These are phyloP conservation scores for Suillus lakei DNA, from an alignment of 768 basidiomycete genomes.

Conservation along the genomic window DNA sequence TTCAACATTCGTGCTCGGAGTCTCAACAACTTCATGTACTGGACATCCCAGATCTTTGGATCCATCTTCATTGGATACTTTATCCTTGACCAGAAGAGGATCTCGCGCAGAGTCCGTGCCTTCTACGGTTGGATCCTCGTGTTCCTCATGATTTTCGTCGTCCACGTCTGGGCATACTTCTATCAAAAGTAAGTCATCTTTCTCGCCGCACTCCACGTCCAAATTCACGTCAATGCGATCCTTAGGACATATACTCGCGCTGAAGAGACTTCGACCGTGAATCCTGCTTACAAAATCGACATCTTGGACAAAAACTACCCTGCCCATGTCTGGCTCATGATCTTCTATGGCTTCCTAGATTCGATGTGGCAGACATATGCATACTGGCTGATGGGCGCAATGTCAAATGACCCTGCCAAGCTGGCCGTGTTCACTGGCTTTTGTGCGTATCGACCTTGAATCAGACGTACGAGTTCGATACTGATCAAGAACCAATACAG, in stretches of 20 bases:
- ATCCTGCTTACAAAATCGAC: constrained; percentile 55
- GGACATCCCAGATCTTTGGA: constrained; percentile 78
- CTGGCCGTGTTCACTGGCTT: constrained; percentile 84
- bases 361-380: constrained; percentile 86
- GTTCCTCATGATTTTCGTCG: constrained; percentile 64
- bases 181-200: constrained; percentile 64
- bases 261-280: constrained; percentile 41
- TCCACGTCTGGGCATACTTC: constrained; percentile 80
- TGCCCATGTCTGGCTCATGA: constrained; percentile 64
- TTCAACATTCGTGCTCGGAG: constrained; percentile 84
- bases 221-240: neutral
- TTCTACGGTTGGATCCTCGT: constrained; percentile 73
- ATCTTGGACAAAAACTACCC: constrained; percentile 60
- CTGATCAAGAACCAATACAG: constrained; percentile 32
- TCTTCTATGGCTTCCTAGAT: constrained; percentile 78
- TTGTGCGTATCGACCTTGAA: constrained; percentile 52
- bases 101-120: constrained; percentile 70
- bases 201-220: neutral
- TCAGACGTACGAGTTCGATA: neutral
- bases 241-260: constrained; percentile 61
- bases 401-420: constrained; percentile 82
- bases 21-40: constrained; percentile 81
- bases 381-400: constrained; percentile 87
- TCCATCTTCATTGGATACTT: constrained; percentile 69
- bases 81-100: constrained; percentile 61